Base-by-base conservation (phyloP, 306 rosid species). In the Sicyos edulis region DNA sequence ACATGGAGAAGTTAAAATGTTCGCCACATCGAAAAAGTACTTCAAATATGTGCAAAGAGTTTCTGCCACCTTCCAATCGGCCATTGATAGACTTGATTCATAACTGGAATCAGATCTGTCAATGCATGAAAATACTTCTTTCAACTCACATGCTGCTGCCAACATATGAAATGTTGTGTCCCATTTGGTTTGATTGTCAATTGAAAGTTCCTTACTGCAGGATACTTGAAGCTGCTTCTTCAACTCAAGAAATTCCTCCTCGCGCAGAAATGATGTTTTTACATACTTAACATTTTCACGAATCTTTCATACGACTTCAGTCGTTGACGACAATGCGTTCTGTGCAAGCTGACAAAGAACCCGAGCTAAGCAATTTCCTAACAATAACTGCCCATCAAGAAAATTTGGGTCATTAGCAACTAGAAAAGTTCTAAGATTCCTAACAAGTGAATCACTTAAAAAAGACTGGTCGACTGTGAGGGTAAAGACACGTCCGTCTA, bases 151-250 rank as follows among this genome's bases (percentile, higher is more conserved):
- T 71, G 96, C 89, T 50, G 93, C 84, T 57, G 81, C 85, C 78
- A 93, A 83, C 98, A 93, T 93, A 75, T 75, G 86, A 80, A 83
- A 90, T 8, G 96, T 90, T 22, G 96, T 85, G 80, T 93, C 87
- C 98, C 98, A 93, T 73, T 73, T 93, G 75, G 84, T 82, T 51
- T 60, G 80, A 60, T 90, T 85, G 71, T 93, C 98, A 8, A 87
- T 76, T 62, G 77, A 73, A 63, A 93, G 90, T 45, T 82, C 82
- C 83, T 70, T 84, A 42, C 22, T 49, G 83, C 92, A 80, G 16
- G 95, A 90, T 71, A 90, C 96, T 78, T 82, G 90, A 77, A 93
- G 90, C 54, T 86, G 96, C 50, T 82, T 81, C 87, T 88, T 90
- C 77, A 93, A 82, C 83, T 93, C 86, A 40, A 82, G 57, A 76